Conservation (phyloP, 495 filamentous ascomycete species). For the Clavariopsis aquatica region DNA sequence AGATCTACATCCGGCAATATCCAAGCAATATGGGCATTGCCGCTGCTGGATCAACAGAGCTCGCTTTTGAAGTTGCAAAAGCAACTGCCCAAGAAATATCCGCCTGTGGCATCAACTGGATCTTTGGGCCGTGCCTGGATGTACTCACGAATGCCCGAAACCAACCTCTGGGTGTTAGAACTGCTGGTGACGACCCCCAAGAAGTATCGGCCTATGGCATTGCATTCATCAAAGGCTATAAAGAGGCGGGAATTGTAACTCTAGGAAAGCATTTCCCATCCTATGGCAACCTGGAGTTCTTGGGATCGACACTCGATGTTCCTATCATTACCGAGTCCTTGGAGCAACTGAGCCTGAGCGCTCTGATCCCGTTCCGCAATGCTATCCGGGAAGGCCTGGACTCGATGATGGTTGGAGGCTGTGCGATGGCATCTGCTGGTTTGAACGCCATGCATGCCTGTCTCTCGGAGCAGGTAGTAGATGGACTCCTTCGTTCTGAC, state of each 20-base stretch:
- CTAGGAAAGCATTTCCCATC: conserved; percentile 93
- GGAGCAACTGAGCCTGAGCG: conserved; percentile 80
- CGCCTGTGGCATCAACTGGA: conserved; percentile 86
- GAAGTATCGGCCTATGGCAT: conserved; percentile 86
- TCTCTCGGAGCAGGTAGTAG: conserved; percentile 84
- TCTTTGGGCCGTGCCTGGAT: conserved; percentile 86
- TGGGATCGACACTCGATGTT: conserved; percentile 81
- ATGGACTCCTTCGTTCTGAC: conserved; percentile 77
- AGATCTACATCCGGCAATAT: conserved; percentile 87
- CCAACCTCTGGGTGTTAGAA: conserved; percentile 81
- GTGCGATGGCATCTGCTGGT: conserved; percentile 80
- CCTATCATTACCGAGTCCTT: conserved; percentile 89
- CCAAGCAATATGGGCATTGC: conserved; percentile 89
- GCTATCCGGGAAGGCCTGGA: conserved; percentile 80
- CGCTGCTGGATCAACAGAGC: conserved; percentile 73
- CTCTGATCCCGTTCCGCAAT: conserved; percentile 83
- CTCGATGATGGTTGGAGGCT: conserved; percentile 90
- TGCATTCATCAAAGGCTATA: conserved; percentile 84
- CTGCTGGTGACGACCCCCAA: conserved; percentile 82
- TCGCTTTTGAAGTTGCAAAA: conserved; percentile 79
- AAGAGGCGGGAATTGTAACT: conserved; percentile 78
- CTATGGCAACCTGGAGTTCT: conserved; percentile 88
- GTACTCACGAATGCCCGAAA: conserved; percentile 85
- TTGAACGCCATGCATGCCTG: conserved; percentile 93
- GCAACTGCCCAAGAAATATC: conserved; percentile 84